Conservation (phyloP, 129 eudicot genomes). For the Flaveria linearis region DNA sequence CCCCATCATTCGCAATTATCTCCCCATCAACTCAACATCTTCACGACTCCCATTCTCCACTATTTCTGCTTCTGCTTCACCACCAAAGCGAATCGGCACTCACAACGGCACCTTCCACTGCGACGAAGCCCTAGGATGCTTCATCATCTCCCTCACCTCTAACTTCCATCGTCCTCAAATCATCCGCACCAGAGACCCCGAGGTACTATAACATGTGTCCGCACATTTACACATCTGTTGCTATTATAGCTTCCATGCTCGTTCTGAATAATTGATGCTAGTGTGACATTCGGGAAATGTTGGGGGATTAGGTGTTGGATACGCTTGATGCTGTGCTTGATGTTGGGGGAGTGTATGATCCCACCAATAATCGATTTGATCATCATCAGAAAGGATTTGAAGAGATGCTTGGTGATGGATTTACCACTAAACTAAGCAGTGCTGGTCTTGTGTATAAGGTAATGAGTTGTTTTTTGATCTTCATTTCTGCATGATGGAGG, state of each 20-base stretch:
- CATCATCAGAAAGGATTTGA: constrained; percentile 92
- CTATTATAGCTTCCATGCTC: too few species aligned
- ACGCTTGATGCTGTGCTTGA: constrained; percentile 88
- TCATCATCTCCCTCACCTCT: constrained; percentile 65
- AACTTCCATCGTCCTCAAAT: constrained; percentile 60
- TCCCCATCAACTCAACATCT: constrained; percentile 32
- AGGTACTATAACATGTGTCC: constrained; percentile 34
- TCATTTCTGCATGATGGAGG: background rate
- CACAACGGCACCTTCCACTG: constrained; percentile 98
- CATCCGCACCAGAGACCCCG: constrained; percentile 75
- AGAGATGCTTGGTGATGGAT: constrained; percentile 85
- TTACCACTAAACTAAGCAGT: constrained; percentile 82
- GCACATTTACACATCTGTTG: background rate
- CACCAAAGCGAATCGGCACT: constrained; percentile 73
- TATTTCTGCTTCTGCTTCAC: constrained; percentile 17
- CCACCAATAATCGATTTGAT: constrained; percentile 66
- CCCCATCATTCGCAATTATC: constrained; percentile 19
- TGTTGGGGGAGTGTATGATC: constrained; percentile 92
- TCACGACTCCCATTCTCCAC: constrained; percentile 32
- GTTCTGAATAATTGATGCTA: background rate
- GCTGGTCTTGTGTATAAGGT: constrained; percentile 99
- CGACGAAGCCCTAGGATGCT: constrained; percentile 98
- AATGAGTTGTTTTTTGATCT: background rate
- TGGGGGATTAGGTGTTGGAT: constrained; percentile 64
- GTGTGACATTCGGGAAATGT: constrained; percentile 27